These are phyloP conservation scores for Ceratocystis diversiconidia DNA, from an alignment of 2,329 filamentous ascomycete species.

Conservation along the genomic window DNA sequence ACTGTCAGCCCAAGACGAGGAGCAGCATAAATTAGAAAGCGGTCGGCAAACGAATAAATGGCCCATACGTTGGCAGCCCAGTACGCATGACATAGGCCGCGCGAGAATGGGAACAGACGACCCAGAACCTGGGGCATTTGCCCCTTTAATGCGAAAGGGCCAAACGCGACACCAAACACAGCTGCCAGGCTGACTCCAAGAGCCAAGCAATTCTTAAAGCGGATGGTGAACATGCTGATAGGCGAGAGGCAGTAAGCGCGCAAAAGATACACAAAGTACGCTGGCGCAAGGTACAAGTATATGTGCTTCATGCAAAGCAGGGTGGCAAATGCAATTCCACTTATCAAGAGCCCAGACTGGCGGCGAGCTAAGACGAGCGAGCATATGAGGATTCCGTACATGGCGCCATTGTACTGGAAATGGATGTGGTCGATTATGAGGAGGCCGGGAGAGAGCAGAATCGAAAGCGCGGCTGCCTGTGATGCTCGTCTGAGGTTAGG, in stretches of 20 bases:
- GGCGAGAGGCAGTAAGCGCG: conserved; percentile 74
- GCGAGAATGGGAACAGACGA: conserved; percentile 82
- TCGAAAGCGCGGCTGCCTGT: conserved; percentile 75
- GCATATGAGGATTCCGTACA: conserved; percentile 80
- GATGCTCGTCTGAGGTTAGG: conserved; percentile 54
- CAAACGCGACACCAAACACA: conserved; percentile 71
- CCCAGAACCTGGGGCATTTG: conserved; percentile 75
- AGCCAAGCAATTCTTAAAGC: conserved; percentile 67
- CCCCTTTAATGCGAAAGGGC: conserved; percentile 67
- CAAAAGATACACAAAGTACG: conserved; percentile 90
- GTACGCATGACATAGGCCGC: conserved; percentile 91
- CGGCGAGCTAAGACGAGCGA: conserved; percentile 73
- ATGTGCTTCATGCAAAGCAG: conserved; percentile 95
- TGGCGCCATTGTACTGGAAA: conserved; percentile 96
- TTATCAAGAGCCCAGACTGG: conserved; percentile 58
- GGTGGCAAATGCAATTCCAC: conserved; percentile 69
- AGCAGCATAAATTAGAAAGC: conserved; percentile 71
- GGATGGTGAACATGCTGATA: conserved; percentile 60
- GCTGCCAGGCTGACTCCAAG: conserved; percentile 57
- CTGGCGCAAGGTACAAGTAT: conserved; percentile 88
- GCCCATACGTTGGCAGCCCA: conserved; percentile 98
- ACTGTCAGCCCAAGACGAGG: conserved; percentile 64
- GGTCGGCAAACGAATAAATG: conserved; percentile 82
- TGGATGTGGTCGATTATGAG: conserved; percentile 97
- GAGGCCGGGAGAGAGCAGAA: conserved; percentile 81